phyloP scores from a whole-genome alignment of 768 basidiomycete species.

The Boletus vinaceobasis region DNA sequence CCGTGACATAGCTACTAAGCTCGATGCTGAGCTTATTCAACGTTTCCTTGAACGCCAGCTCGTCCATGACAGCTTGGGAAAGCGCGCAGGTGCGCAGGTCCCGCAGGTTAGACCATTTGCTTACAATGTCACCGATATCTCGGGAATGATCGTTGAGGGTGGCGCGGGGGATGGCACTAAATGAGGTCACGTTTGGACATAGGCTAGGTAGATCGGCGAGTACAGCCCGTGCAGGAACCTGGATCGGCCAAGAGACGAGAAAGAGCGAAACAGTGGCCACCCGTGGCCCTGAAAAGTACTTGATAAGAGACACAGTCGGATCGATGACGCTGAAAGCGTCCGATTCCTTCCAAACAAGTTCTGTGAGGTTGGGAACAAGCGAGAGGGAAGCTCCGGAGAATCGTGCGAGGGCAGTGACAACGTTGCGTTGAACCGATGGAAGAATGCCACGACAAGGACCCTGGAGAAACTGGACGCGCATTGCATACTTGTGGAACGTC shows the following conservation, averaged over 20 bases:
- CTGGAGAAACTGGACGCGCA: slow-evolving; percentile 11
- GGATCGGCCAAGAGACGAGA: slow-evolving; percentile 4
- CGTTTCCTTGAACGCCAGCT: background rate
- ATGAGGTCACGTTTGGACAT: slow-evolving; percentile 20
- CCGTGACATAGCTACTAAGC: background rate
- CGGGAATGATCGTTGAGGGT: slow-evolving; percentile 7
- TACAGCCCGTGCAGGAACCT: background rate
- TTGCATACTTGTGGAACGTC: slow-evolving; percentile 15
- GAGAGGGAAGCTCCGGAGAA: slow-evolving; percentile 9
- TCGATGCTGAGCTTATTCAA: slow-evolving; percentile 13
- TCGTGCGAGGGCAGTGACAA: slow-evolving; percentile 3
- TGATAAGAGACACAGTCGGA: slow-evolving; percentile 8
- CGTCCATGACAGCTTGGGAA: slow-evolving; percentile 9
- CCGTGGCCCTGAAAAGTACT: slow-evolving; percentile 10
- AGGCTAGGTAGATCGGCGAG: background rate
- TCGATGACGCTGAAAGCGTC: background rate
- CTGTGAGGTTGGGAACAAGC: slow-evolving; percentile 16
- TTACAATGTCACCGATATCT: slow-evolving; percentile 9
- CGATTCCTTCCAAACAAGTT: slow-evolving; percentile 8
- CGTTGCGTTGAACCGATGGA: slow-evolving; percentile 1
- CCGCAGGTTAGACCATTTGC: slow-evolving; percentile 7
- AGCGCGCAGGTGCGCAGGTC: slow-evolving; percentile 8
- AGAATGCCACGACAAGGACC: slow-evolving; percentile 5
- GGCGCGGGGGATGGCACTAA: slow-evolving; percentile 3
- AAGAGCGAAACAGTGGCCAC: slow-evolving; percentile 2